Evolutionary conservation across 2,329 filamentous ascomycete species (phyloP), one percentile per base, ranked within the genome.

Genomic region (Malbranchea zuffiana): DNA sequence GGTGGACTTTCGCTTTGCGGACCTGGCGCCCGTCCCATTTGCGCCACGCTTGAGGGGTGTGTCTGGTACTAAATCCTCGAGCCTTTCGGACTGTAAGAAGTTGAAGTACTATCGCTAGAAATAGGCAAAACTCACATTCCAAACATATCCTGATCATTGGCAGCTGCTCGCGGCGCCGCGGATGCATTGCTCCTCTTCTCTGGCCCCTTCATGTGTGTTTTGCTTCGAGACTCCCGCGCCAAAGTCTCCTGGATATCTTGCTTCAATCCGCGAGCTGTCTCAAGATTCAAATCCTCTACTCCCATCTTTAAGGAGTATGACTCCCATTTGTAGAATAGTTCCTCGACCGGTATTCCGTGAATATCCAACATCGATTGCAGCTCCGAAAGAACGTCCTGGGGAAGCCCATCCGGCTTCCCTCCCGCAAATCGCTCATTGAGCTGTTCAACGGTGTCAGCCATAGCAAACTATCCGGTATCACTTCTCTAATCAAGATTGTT

Each of bases 281-380:
- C 74, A 27, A 92, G 68, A 32, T 80, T 75, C 43, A 83, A 63
- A 40, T 85, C 81, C 39, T 92, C 84, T 32, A 75, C 66, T 16
- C 87, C 84, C 78, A 96, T 86, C 61, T 88, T 93, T 56, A 98
- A 80, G 60, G 82, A 87, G 68, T 95, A 96, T 0, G 86, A 88
- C 60, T 98, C 90, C 90, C 90, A 98, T 70, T 96, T 96, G 75
- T 85, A 95, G 61, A 85, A 95, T 17, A 96, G 69, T 56, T 96
- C 90, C 57, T 96, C 79, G 21, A 78, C 71, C 11, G 78, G 75
- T 43, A 96, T 72, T 32, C 76, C 77, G 62, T 95, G 84, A 42
- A 96, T 69, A 37, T 80, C 78, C 64, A 90, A 73, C 56, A 94
- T 92, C 41, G 85, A 92, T 55, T 81, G 73, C 47, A 98, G 68